Base-by-base conservation (phyloP, 2,329 filamentous ascomycete genomes). In the Trematosphaeria pertusa region DNA sequence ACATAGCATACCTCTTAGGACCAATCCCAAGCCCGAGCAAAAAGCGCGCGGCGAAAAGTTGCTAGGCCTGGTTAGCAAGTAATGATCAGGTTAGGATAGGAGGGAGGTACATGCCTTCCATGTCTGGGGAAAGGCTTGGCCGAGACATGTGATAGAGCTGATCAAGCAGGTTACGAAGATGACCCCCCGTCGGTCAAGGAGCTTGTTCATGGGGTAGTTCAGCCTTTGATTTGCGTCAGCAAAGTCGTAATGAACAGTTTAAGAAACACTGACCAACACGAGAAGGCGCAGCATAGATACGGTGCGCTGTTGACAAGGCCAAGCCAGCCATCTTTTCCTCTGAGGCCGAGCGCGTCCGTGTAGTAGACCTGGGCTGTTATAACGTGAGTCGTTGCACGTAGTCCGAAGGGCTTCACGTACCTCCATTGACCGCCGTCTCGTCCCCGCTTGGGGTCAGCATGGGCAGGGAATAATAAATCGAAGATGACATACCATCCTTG, bases 161-260 rank as follows among this genome's bases (percentile, higher is more conserved):
- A 60, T 62, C 10, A 58, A 38, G 39, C 54, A 58, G 10, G 56
- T 56, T 10, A 55, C 10, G 37, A 62, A 58, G 15, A 62, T 60
- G 34, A 56, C 53, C 4, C 58, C 56, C 21, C 58, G 47, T 15
- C 58, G 52, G 39, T 56, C 52, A 10, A 62, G 40, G 5, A 53
- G 42, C 21, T 33, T 52, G 32, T 62, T 62, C 24, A 62, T 15
- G 14, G 58, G 58, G 33, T 61, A 56, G 26, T 58, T 58, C 10
- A 61, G 45, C 48, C 55, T n/a, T n/a, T n/a, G n/a, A n/a, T n/a
- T n/a, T n/a, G n/a, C n/a, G n/a, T n/a, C n/a, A n/a, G n/a, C n/a
- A n/a, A n/a, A n/a, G n/a, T n/a, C n/a, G n/a, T n/a, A n/a, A n/a
- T n/a, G n/a, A n/a, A n/a, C n/a, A n/a, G n/a, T n/a, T n/a, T n/a